These are phyloP conservation scores for Parastagonospora nodorum DNA, from an alignment of 2,329 filamentous ascomycete species.

Conservation along the genomic window DNA sequence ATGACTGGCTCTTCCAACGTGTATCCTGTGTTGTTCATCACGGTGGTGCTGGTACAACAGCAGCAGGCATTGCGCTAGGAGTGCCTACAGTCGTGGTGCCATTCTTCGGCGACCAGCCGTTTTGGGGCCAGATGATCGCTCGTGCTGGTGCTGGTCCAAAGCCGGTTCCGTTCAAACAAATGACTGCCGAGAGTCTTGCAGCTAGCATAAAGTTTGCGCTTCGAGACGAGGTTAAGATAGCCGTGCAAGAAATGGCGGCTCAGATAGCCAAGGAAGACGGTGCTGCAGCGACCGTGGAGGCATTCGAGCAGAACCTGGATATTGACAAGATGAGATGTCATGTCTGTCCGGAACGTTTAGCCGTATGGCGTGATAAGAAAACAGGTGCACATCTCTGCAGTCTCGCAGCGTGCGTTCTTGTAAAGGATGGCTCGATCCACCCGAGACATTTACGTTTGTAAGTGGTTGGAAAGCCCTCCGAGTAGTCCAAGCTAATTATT, in stretches of 20 bases:
- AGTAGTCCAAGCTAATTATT: background rate
- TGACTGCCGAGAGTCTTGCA: conserved; percentile 53
- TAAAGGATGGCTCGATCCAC: conserved; percentile 7
- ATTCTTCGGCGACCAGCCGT: conserved; percentile 64
- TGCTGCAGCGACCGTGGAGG: conserved; percentile 10
- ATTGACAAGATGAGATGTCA: conserved; percentile 25
- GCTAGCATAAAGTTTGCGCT: conserved; percentile 54
- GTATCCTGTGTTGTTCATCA: conserved; percentile 64
- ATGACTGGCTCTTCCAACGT: conserved; percentile 64
- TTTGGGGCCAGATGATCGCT: conserved; percentile 61
- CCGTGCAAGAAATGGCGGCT: conserved; percentile 22
- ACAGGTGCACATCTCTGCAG: conserved; percentile 24
- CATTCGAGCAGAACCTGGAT: conserved; percentile 14
- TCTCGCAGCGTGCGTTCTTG: conserved; percentile 14
- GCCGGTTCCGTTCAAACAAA: conserved; percentile 53
- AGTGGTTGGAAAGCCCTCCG: background rate
- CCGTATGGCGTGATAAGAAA: conserved; percentile 23
- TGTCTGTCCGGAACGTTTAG: conserved; percentile 22
- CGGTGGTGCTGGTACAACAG: conserved; percentile 64
- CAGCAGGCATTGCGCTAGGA: conserved; percentile 58
- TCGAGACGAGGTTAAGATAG: conserved; percentile 38
- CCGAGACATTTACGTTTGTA: conserved; percentile 17
- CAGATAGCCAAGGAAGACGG: conserved; percentile 24
- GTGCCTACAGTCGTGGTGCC: conserved; percentile 61
- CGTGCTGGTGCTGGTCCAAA: conserved; percentile 55